These are phyloP conservation scores for Colletotrichum truncatum DNA, from an alignment of 2,329 filamentous ascomycete species.

Conservation along the genomic window DNA sequence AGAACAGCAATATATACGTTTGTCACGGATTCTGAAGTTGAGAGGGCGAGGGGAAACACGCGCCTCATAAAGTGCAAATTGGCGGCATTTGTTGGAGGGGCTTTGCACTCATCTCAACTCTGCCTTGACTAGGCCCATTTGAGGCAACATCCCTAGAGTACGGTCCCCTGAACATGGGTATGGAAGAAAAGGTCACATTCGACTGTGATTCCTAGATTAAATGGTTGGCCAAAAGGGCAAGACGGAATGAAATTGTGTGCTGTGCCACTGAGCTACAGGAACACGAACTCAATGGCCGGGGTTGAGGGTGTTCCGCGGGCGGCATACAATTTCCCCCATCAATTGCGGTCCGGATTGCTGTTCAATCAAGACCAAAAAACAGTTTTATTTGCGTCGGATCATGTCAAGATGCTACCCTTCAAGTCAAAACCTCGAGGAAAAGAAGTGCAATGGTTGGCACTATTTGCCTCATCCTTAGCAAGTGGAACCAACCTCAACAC, in stretches of 20 bases:
- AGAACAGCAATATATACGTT: neutral
- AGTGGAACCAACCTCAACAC: too few relatives aligned
- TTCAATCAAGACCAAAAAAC: too few relatives aligned
- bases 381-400: too few relatives aligned
- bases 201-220: neutral
- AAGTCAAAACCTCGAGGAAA: too few relatives aligned
- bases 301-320: neutral
- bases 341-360: too few relatives aligned
- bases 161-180: neutral
- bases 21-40: too few relatives aligned
- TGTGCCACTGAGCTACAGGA: conserved; percentile 15
- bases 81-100: neutral
- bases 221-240: neutral
- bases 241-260: neutral
- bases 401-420: too few relatives aligned
- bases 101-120: conserved; percentile 12
- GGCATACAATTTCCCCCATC: neutral
- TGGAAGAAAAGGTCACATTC: neutral
- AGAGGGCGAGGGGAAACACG: neutral
- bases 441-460: too few relatives aligned
- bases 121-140: conserved; percentile 16
- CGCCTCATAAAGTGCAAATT: neutral
- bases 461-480: too few relatives aligned
- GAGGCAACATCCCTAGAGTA: neutral
- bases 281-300: neutral